Evolutionary conservation across 352 stramenopile genomes (phyloP).

Genomic region (Phytophthora fragariae): DNA sequence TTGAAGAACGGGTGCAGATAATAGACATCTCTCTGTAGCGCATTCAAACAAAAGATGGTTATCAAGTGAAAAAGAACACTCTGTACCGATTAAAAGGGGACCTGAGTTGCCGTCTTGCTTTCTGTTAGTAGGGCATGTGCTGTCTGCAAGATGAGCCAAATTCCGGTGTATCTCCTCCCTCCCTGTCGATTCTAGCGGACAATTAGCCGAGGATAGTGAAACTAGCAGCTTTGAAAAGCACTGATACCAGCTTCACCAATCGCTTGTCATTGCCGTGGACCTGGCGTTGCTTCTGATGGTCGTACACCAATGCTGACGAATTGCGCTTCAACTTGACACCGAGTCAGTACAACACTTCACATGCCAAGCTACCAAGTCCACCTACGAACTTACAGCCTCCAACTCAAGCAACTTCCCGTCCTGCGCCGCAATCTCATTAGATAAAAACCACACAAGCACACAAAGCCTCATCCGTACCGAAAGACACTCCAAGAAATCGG

Average conservation of each 20-base stretch:
- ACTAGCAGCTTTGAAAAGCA: not conserved
- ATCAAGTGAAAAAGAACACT: not conserved
- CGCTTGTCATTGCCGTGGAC: slow-evolving; percentile 66
- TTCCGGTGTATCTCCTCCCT: slow-evolving; percentile 82
- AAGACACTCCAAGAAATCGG: slow-evolving; percentile 65
- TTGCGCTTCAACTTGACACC: slow-evolving; percentile 63
- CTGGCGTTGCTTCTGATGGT: slow-evolving; percentile 58
- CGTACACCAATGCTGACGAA: slow-evolving; percentile 65
- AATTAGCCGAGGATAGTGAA: not conserved
- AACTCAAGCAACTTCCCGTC: slow-evolving; percentile 58
- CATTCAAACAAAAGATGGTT: not conserved
- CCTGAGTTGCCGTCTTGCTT: slow-evolving; percentile 87
- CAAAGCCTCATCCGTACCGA: slow-evolving; percentile 34
- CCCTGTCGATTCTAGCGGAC: slow-evolving; percentile 58
- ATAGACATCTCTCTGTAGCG: slow-evolving; percentile 77
- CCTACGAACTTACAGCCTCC: slow-evolving; percentile 52
- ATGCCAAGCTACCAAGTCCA: not conserved
- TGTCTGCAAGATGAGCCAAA: slow-evolving; percentile 87
- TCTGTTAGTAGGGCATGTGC: slow-evolving; percentile 72
- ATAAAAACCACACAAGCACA: not conserved
- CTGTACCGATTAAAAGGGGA: slow-evolving; percentile 14
- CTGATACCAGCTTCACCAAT: slow-evolving; percentile 63
- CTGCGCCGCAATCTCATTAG: slow-evolving; percentile 28
- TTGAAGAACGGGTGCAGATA: slow-evolving; percentile 90
- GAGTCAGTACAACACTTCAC: slow-evolving; percentile 4